A percentile compares a stretch with the other conserved stretches of the same genome.
phyloP scores from a whole-genome alignment of 768 basidiomycete species.

The Hericium coralloides region DNA sequence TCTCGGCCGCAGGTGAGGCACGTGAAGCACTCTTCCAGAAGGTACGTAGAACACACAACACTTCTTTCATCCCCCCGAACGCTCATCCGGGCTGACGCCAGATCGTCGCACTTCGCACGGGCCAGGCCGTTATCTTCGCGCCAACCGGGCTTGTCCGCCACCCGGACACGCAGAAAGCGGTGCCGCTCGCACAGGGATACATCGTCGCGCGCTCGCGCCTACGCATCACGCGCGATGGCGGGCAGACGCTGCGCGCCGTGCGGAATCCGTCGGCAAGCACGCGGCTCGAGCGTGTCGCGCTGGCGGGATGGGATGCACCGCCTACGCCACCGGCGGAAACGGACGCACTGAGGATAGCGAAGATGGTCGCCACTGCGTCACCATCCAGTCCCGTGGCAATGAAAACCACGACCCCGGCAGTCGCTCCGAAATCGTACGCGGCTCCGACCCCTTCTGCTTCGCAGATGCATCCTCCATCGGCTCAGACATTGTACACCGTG shows the following conservation, averaged over 20 bases:
- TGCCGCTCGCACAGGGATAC: background rate
- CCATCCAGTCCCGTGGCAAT: too few relatives aligned
- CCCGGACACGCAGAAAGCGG: background rate
- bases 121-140: background rate
- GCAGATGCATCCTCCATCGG: too few relatives aligned
- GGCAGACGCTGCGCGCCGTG: background rate
- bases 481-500: too few relatives aligned
- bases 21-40: background rate
- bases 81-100: background rate
- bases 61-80: background rate
- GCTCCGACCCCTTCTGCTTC: too few relatives aligned
- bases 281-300: background rate
- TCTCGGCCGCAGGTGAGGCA: background rate
- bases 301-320: too few relatives aligned
- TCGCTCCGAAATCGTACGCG: too few relatives aligned
- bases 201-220: background rate
- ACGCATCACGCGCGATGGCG: conserved; percentile 1
- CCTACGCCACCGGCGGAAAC: too few relatives aligned
- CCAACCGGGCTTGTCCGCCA: background rate
- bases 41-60: background rate
- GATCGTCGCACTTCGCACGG: background rate
- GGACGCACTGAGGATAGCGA: too few relatives aligned
- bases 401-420: too few relatives aligned
- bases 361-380: too few relatives aligned
- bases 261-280: background rate